Evolutionary conservation across 305 asterid genomes (phyloP).

Genomic region (Fraxinus sp.): DNA sequence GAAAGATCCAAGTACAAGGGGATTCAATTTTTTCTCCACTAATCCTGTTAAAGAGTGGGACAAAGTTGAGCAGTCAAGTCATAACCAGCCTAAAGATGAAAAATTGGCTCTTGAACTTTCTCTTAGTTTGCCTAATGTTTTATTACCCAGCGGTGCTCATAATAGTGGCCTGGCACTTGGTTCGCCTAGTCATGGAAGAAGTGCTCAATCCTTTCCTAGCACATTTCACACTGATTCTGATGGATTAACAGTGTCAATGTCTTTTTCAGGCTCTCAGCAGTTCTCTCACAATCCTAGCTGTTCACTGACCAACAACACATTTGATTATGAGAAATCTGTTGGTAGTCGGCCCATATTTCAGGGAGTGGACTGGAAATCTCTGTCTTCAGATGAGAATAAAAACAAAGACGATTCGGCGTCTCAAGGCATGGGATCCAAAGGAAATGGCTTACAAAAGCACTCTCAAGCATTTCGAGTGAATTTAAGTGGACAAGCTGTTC

Average conservation of each 20-base stretch:
- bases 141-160: conserved; percentile 75
- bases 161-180: conserved; percentile 57
- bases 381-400: conserved; percentile 66
- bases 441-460: conserved; percentile 45
- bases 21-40: conserved; percentile 72
- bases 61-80: conserved; percentile 45
- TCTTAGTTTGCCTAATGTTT: conserved; percentile 93
- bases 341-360: conserved; percentile 86
- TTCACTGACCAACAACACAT: conserved; percentile 66
- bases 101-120: conserved; percentile 91
- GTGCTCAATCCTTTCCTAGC: conserved; percentile 80
- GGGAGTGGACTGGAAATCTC: conserved; percentile 95
- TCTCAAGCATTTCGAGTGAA: conserved; percentile 56
- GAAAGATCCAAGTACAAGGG: conserved; percentile 73
- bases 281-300: conserved; percentile 96
- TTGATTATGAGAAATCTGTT: conserved; percentile 87
- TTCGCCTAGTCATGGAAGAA: conserved; percentile 84
- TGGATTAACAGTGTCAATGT: conserved; percentile 86
- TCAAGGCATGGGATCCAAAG: conserved; percentile 50
- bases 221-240: conserved; percentile 77
- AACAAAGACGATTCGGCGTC: conserved; percentile 47
- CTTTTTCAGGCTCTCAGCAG: conserved; percentile 92
- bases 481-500: conserved; percentile 50
- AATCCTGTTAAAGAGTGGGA: conserved; percentile 74
- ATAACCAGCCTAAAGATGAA: conserved; percentile 63